Base-by-base conservation (phyloP, 441 rosid genomes). In the Biscutella laevigata region DNA sequence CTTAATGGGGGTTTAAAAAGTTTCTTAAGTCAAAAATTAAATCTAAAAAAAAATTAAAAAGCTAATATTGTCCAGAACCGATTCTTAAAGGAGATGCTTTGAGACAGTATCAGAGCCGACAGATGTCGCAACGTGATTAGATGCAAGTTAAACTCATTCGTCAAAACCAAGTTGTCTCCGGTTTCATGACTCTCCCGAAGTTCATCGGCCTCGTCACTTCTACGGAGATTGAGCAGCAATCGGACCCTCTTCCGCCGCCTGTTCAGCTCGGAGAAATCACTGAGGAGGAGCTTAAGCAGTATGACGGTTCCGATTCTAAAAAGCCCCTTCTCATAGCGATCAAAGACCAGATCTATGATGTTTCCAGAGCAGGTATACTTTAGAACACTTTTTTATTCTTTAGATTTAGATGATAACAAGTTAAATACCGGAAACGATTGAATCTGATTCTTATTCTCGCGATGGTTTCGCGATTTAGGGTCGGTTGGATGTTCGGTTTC, bases 341-440 rank as follows among this genome's bases (percentile, higher is more conserved):
- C 66, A 87, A 87, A 68, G 83, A 86, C 35, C 98, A 90, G 92
- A 90, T 90, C 87, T 90, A 90, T 29, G 98, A 90, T 58, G 90
- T 90, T 42, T 79, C 98, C 5, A 78, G 62, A 83, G 96, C 96
- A 87, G 96, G 96, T 90, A 10, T 19, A 33, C 35, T 32, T n/a
- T 4, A 0, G 3, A 9, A 2, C 9, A 40, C 20, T 12, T 15
- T 11, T 17, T 25, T 16, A 1, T 0, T 19, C 10, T 24, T 17
- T 3, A 9, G 6, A 53, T 1, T 7, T 6, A 1, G 9, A 12
- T 30, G 5, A n/a, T 36, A 6, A 4, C 28, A 15, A 53, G 28
- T 24, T 6, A 27, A 1, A 5, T 27, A 27, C 5, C 5, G 2
- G n/a, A 2, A 2, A 20, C 7, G 16, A 34, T 14, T 36, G 12